Percentiles rank a stretch among this genome's conserved stretches.
Conservation (phyloP, 768 basidiomycete genomes). For the Pholiota conissans region DNA sequence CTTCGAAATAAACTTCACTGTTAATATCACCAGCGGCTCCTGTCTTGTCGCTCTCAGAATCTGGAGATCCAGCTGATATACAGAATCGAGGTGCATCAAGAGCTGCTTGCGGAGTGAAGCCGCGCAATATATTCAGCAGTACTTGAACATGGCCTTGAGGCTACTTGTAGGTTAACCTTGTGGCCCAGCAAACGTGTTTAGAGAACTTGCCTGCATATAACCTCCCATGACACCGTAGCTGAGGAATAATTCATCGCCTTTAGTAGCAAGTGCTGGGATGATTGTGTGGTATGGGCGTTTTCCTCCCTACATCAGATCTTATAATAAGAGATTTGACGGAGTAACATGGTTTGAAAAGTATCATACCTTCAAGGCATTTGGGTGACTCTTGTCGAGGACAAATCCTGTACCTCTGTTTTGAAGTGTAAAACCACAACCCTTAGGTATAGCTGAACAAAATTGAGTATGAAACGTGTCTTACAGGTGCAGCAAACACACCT, state of each 20-base stretch:
- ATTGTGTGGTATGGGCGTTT: conserved; percentile 93
- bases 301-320: conserved; percentile 54
- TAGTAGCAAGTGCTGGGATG: conserved; percentile 84
- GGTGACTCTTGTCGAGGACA: conserved; percentile 74
- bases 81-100: conserved; percentile 96
- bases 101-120: conserved; percentile 84
- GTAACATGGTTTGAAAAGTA: background rate
- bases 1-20: conserved; percentile 89
- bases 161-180: conserved; percentile 31
- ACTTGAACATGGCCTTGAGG: conserved; percentile 98
- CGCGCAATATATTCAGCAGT: conserved; percentile 84
- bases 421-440: conserved; percentile 93
- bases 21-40: conserved; percentile 67
- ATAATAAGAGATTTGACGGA: background rate
- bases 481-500: conserved; percentile 38
- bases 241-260: conserved; percentile 80
- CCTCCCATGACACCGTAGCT: conserved; percentile 93
- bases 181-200: background rate
- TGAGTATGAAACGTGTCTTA: background rate
- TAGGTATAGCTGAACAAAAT: conserved; percentile 67
- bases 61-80: conserved; percentile 82
- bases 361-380: conserved; percentile 75
- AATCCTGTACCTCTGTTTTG: conserved; percentile 94
- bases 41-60: conserved; percentile 45
- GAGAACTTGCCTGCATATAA: conserved; percentile 69